Percentiles rank a stretch among this genome's conserved stretches.
These are phyloP conservation scores for Lagenaria siceraria DNA, from an alignment of 306 rosid genomes.

Conservation along the genomic window DNA sequence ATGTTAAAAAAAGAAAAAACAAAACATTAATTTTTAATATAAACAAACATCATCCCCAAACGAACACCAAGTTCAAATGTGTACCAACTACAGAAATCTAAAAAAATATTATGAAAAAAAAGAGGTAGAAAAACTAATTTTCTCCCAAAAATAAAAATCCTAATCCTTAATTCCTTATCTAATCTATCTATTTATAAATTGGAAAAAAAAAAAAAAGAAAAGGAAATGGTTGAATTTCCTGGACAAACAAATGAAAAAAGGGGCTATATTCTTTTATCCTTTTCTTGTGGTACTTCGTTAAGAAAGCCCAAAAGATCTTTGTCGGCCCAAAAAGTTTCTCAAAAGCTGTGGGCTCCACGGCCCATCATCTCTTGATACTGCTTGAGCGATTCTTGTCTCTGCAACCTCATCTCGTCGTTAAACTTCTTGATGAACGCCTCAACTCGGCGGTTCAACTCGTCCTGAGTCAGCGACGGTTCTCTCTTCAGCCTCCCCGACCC, in stretches of 20 bases:
- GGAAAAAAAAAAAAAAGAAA: not conserved
- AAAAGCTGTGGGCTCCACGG: slow-evolving; percentile 15
- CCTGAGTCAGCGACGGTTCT: slow-evolving; percentile 82
- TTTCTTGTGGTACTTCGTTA: not conserved
- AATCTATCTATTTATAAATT: not conserved
- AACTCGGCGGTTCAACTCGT: slow-evolving; percentile 93
- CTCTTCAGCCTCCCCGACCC: slow-evolving; percentile 36
- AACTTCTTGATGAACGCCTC: slow-evolving; percentile 92
- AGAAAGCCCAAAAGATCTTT: not conserved
- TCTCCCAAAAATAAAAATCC: not conserved
- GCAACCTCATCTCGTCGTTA: slow-evolving; percentile 89
- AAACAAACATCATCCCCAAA: not conserved
- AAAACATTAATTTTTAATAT: not conserved
- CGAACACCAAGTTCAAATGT: not conserved
- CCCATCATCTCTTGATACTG: slow-evolving; percentile 59
- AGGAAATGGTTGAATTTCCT: slow-evolving; percentile 1
- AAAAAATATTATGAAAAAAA: too few relatives aligned
- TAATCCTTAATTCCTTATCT: not conserved
- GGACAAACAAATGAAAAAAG: not conserved
- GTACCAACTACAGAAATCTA: not conserved
- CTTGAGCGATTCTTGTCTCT: slow-evolving; percentile 75
- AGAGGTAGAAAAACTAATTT: not conserved
- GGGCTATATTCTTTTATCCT: not conserved
- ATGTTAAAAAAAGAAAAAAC: not conserved
- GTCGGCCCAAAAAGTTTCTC: not conserved